Conservation (phyloP, 2,329 filamentous ascomycete genomes). For the Pseudogymnoascus verrucosus region DNA sequence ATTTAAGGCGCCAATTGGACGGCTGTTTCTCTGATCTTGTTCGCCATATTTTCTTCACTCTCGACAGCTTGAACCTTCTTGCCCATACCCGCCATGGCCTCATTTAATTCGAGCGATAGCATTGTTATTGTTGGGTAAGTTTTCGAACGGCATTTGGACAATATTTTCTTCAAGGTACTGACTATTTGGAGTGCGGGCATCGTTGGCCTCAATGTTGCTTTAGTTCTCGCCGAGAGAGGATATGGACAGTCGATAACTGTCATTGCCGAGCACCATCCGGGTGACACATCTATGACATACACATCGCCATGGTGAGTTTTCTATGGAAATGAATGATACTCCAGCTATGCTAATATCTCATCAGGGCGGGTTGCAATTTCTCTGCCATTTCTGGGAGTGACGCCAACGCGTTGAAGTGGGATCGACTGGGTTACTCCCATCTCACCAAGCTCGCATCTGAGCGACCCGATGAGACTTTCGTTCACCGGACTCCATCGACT, state of each 20-base stretch:
- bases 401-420: slow-evolving; percentile 35
- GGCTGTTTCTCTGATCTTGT: not conserved
- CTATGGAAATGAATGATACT: not conserved
- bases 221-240: slow-evolving; percentile 31
- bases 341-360: not conserved
- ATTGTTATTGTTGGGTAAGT: slow-evolving; percentile 9
- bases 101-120: slow-evolving; percentile 2
- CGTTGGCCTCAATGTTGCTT: slow-evolving; percentile 33
- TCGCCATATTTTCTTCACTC: not conserved
- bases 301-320: slow-evolving; percentile 34
- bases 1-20: not conserved
- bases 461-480: slow-evolving; percentile 27
- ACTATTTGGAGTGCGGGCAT: slow-evolving; percentile 24
- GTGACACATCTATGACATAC: slow-evolving; percentile 32
- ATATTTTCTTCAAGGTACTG: not conserved
- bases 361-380: slow-evolving; percentile 37
- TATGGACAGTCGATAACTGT: slow-evolving; percentile 30
- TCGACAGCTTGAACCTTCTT: not conserved
- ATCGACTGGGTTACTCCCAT: slow-evolving; percentile 32
- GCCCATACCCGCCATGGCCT: not conserved
- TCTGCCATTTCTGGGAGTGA: slow-evolving; percentile 37
- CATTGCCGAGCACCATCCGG: slow-evolving; percentile 34
- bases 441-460: slow-evolving; percentile 30
- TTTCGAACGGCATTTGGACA: not conserved
- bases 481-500: slow-evolving; percentile 31